Conservation (phyloP, 1,139 yeast genomes). For the Nakaseomyces bracarensis region DNA sequence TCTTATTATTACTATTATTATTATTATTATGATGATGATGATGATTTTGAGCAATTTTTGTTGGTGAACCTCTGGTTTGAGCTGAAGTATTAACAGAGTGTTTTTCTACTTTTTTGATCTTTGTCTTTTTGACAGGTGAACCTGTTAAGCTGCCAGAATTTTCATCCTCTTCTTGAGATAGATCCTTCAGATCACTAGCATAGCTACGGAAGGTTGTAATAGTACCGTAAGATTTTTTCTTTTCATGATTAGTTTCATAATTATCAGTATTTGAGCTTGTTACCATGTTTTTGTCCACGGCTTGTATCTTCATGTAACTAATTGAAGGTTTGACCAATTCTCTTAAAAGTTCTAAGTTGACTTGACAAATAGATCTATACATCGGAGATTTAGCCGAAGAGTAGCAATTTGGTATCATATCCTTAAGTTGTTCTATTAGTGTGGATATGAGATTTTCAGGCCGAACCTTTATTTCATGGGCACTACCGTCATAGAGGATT, state of each 20-base stretch:
- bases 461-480: constrained; percentile 9
- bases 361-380: constrained; percentile 8
- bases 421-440: constrained; percentile 15
- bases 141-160: neutral
- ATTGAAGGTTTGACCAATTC: constrained; percentile 8
- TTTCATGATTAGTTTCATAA: constrained; percentile 12
- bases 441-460: constrained; percentile 14
- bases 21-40: too few species aligned
- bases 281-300: too few species aligned
- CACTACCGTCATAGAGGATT: constrained; percentile 14
- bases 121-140: neutral
- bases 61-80: neutral
- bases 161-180: neutral
- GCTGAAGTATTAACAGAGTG: neutral
- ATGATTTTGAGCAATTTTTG: neutral
- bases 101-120: neutral
- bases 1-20: too few species aligned
- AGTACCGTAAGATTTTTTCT: constrained; percentile 26
- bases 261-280: too few species aligned
- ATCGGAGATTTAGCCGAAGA: constrained; percentile 18
- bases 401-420: constrained; percentile 11
- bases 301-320: neutral
- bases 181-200: constrained; percentile 22
- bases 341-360: constrained; percentile 10
- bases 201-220: constrained; percentile 29